Conservation (phyloP, 192 early-diverging fungal genomes). For the Gonapodya prolifera region DNA sequence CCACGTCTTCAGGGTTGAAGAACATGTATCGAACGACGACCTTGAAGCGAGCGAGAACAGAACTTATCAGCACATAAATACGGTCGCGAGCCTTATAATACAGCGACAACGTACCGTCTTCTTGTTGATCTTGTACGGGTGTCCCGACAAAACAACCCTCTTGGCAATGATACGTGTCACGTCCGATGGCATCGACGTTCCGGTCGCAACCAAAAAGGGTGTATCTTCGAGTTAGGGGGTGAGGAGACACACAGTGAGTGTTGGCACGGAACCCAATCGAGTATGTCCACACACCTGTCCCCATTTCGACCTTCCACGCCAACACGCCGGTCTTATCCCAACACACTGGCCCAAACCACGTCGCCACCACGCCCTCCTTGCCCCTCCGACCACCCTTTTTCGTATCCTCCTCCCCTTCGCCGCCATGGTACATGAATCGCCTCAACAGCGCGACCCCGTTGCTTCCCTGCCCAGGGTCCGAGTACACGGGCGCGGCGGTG, state of each 20-base stretch:
- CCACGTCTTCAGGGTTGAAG: slow-evolving; percentile 83
- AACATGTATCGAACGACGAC: slow-evolving; percentile 96
- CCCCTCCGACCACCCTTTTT: no score
- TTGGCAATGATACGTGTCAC: slow-evolving; percentile 85
- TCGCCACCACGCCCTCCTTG: no score
- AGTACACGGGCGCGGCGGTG: slow-evolving; percentile 75
- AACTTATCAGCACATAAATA: no score
- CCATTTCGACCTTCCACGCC: slow-evolving; percentile 32
- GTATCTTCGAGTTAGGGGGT: no score
- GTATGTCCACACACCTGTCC: slow-evolving; percentile 10
- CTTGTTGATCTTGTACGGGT: slow-evolving; percentile 91
- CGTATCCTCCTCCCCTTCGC: no score
- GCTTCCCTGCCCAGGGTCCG: slow-evolving; percentile 59
- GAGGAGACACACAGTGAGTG: neutral
- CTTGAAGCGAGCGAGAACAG: no score
- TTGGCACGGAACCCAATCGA: neutral
- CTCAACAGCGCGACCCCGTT: slow-evolving; percentile 96
- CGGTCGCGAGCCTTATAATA: no score
- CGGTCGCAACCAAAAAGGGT: slow-evolving; percentile 71
- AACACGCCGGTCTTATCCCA: no score
- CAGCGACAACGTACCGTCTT: no score
- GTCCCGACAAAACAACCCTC: slow-evolving; percentile 84
- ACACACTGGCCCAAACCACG: no score
- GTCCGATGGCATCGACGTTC: slow-evolving; percentile 59
- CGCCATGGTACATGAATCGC: slow-evolving; percentile 69